Base-by-base conservation (phyloP, 768 basidiomycete species). In the Amanita pseudoporphyria region DNA sequence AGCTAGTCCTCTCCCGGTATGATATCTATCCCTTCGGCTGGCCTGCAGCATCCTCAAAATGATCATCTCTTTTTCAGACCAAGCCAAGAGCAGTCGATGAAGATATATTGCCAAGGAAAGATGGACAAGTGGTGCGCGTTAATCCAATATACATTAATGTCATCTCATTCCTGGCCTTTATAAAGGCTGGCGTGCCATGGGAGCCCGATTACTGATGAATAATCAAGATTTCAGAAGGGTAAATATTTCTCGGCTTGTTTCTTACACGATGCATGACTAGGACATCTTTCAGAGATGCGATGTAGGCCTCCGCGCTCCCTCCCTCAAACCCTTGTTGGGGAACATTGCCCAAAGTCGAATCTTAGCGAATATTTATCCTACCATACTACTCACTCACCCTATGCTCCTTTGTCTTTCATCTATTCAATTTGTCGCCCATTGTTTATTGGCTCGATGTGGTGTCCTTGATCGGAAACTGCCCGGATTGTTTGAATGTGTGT, bases 1-100 rank as follows among this genome's bases (percentile, higher is more conserved):
- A 3, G 53, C 53, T 21, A 48, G 52, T 51, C 54, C 56, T 22
- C 26, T 55, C 45, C 47, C 53, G 35, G 56, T 57, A 6, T n/a
- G 35, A 24, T 10, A 9, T 30, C 14, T 26, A 30, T 19, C 49
- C 19, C 32, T 46, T 43, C 46, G 26, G 26, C 26, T 28, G n/a
- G 12, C 54, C 56, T 51, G 52, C 52, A 13, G 42, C 22, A n/a
- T 47, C 9, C 26, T 45, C 43, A 26, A 28, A 28, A 7, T 7
- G 7, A 28, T 21, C 32, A 9, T 36, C 21, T 18, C 18, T 24
- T 28, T 47, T 24, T 28, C 52, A 59, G 56, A 52, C 54, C 49
- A 51, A 52, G 54, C 54, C 44, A 18, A 37, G 54, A 44, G 51
- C 57, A 39, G 57, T 47, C 30, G 41, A 42, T 39, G 33, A 33